Evolutionary conservation across 2,329 filamentous ascomycete species (phyloP).

Genomic region (Fusarium euwallaceae): DNA sequence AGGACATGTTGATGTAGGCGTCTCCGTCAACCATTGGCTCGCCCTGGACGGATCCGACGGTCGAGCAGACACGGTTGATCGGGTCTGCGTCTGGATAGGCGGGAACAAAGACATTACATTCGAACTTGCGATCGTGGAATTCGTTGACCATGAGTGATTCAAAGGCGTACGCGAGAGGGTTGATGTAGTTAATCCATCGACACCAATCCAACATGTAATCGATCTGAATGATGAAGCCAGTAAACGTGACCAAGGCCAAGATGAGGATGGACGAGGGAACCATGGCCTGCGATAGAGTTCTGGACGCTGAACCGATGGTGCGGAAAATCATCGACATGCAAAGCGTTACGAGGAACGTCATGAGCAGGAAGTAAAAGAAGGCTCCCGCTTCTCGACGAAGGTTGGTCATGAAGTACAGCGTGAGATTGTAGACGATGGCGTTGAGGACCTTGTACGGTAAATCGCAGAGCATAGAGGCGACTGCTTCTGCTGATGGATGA

Average conservation of each 20-base stretch:
- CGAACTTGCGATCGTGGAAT: constrained; percentile 58
- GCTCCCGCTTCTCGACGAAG: constrained; percentile 58
- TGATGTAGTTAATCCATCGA: constrained; percentile 74
- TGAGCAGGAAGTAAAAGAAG: constrained; percentile 61
- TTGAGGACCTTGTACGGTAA: constrained; percentile 56
- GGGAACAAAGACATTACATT: constrained; percentile 46
- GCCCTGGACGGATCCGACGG: constrained; percentile 62
- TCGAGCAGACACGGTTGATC: constrained; percentile 58
- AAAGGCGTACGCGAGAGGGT: constrained; percentile 74
- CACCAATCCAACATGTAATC: constrained; percentile 72
- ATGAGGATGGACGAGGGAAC: constrained; percentile 55
- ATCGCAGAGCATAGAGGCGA: constrained; percentile 54
- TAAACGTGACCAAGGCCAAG: constrained; percentile 51
- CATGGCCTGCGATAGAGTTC: constrained; percentile 64
- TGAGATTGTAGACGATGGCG: constrained; percentile 57
- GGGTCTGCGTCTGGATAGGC: constrained; percentile 45
- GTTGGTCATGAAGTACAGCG: constrained; percentile 63
- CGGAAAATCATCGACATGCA: constrained; percentile 61
- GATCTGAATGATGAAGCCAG: constrained; percentile 61
- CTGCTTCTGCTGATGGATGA: constrained; percentile 49
- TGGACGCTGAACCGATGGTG: constrained; percentile 55
- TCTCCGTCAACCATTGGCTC: constrained; percentile 59
- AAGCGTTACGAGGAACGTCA: constrained; percentile 55
- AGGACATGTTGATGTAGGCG: constrained; percentile 57
- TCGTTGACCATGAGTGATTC: constrained; percentile 76